phyloP scores from a whole-genome alignment of 2,329 filamentous ascomycete species.

The Coniochaeta ligniaria region DNA sequence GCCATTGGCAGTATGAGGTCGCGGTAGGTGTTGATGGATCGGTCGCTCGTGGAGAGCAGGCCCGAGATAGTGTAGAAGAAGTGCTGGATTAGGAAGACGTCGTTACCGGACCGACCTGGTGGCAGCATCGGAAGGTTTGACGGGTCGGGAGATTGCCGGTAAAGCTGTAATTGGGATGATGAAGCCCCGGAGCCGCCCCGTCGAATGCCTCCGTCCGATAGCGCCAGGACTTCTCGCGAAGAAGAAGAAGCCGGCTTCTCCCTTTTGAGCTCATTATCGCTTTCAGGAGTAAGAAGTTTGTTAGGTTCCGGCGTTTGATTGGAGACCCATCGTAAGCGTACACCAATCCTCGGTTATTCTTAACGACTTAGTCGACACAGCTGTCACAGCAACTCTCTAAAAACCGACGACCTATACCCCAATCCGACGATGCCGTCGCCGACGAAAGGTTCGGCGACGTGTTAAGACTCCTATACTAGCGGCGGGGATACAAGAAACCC shows the following conservation, averaged over 20 bases:
- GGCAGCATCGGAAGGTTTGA: not conserved
- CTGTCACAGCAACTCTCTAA: too few species aligned
- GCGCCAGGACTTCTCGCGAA: too few species aligned
- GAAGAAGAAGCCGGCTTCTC: not conserved
- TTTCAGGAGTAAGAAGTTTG: not conserved
- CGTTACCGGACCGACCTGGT: not conserved
- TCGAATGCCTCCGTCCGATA: too few species aligned
- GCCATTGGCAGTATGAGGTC: not conserved
- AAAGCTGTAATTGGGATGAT: too few species aligned
- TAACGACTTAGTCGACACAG: too few species aligned
- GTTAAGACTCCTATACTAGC: too few species aligned
- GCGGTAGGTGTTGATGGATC: not conserved
- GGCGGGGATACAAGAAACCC: too few species aligned
- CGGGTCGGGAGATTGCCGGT: not conserved
- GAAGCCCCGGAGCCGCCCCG: too few species aligned
- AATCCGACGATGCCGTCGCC: too few species aligned
- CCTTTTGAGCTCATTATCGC: not conserved
- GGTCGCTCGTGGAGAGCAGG: not conserved
- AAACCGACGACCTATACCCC: too few species aligned
- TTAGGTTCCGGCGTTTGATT: not conserved
- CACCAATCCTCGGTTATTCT: too few species aligned
- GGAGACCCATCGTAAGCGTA: not conserved
- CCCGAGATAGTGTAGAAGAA: not conserved
- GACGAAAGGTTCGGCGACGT: too few species aligned
- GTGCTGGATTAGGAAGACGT: not conserved